Conservation (phyloP, 352 stramenopile species). For the Pythium plurisporium region DNA sequence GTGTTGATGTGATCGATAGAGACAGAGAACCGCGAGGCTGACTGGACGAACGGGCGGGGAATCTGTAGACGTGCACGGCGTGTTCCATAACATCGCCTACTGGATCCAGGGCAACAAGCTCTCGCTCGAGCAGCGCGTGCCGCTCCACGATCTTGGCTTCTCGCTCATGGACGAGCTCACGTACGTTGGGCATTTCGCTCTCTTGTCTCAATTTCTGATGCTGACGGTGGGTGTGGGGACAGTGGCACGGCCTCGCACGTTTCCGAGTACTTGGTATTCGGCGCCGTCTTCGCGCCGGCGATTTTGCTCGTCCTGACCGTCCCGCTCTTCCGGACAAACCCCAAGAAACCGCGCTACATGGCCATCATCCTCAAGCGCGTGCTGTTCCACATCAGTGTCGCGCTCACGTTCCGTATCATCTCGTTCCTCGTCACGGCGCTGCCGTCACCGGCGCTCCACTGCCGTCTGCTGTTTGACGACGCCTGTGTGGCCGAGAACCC, state of each 20-base stretch:
- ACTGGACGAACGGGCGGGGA: too few relatives aligned
- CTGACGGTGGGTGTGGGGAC: too few relatives aligned
- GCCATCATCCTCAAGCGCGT: constrained; percentile 79
- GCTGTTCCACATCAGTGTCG: constrained; percentile 76
- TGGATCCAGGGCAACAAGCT: constrained; percentile 75
- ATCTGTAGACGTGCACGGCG: constrained; percentile 53
- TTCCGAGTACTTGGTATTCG: constrained; percentile 82
- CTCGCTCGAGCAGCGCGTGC: constrained; percentile 59
- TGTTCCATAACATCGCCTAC: constrained; percentile 87
- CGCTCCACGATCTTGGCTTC: constrained; percentile 75
- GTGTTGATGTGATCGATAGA: too few relatives aligned
- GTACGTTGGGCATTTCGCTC: constrained; percentile 14
- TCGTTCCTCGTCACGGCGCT: constrained; percentile 81
- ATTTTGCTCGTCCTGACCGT: constrained; percentile 68
- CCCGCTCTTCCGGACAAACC: constrained; percentile 58
- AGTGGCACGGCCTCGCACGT: constrained; percentile 33
- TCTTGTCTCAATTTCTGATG: background rate
- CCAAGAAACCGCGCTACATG: constrained; percentile 62
- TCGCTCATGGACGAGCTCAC: constrained; percentile 64
- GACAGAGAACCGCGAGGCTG: too few relatives aligned
- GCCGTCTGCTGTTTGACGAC: constrained; percentile 68
- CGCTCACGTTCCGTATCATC: constrained; percentile 59
- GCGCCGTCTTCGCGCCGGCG: constrained; percentile 57
- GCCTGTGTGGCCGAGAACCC: constrained; percentile 48
- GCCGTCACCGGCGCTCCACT: constrained; percentile 62